Base-by-base conservation (phyloP, 257 asterid species). In the Striga asiatica region DNA sequence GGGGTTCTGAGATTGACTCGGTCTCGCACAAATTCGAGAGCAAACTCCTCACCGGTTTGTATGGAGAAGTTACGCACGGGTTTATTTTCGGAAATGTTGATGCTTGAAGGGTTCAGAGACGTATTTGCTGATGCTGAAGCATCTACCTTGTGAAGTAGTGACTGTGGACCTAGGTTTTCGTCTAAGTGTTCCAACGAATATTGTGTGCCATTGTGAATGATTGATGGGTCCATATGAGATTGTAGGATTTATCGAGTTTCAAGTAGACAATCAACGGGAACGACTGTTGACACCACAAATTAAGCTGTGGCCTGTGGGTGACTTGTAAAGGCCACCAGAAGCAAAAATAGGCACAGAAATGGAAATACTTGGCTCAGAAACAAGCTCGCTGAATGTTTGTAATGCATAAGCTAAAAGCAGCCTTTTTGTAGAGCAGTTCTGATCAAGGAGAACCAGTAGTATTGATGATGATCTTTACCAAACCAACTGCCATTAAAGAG, bases 11-110 rank as follows among this genome's bases (percentile, higher is more conserved):
- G 79, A 72, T 79, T 83, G 60, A 78, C 82, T 29, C 89, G 66
- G 56, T 85, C 94, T 14, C 76, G 94, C 94, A 89, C 86, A 72
- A 89, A 89, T 65, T 88, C 95, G 29, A 84, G 82, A 46, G 94
- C 68, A 64, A 89, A 89, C 74, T 86, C 97, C 71, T 89, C 97
- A 37, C 97, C 97, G n/a, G 97, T 89, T 76, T 78, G 96, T 64
- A 89, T 78, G 31, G 97, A 86, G 79, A 60, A 86, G 71, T 89
- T 83, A 48, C 24, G 88, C 22, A 76, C 88, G 50, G 91, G 96
- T 54, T 78, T 86, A 64, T 84, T 58, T 66, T 80, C 81, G 57
- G 79, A 64, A 71, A 67, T 62, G 37, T 58, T 71, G 39, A 35
- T 66, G 27, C 74, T 82, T 3, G 78, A 29, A 63, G 77, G 56